Base-by-base conservation (phyloP, 768 basidiomycete species). In the Amanita exitialis region DNA sequence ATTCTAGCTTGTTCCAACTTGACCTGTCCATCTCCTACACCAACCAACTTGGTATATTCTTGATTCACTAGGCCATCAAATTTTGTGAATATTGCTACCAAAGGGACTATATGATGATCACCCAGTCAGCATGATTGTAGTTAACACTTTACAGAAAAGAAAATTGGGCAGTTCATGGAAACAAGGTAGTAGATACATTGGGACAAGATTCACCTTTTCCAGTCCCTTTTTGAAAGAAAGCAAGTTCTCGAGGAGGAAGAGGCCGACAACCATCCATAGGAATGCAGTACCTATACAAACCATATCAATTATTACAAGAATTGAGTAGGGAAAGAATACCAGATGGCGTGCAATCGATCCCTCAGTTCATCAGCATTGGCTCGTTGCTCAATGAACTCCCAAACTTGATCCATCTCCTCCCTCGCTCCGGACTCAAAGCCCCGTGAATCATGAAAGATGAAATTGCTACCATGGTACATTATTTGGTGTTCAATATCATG, bases 361-460 rank as follows among this genome's bases (percentile, higher is more conserved):
- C 58, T 41, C 0, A 64, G 46, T 7, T 53, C 44, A 1, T 16
- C 52, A 1, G 47, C 37, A 2, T 57, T 56, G 0, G 66, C 53
- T 6, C 61, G 51, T 20, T 60, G 18, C 12, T 49, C 18, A 13
- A 74, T 61, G 53, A 74, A 73, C 2, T 42, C 34, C 39, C 53
- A 57, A 16, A 71, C 62, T 5, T 44, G 58, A 1, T 60, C 47
- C 2, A 70, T 50, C 50, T 72, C 65, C 1, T 56, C 53, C 1
- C 16, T 54, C 1, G 55, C 57, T 3, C 71, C 71, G n/a, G 66
- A 51, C 55, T 72, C 69, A 45, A 73, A 69, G 3, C 70, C 71
- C 41, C 60, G 50, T 18, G 71, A 73, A 49, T 73, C 71, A 36
- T 73, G 72, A 51, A 73, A 72, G 23, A 71, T 60, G 53, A 69